These are phyloP conservation scores for Diplodia sapinea DNA, from an alignment of 2,329 filamentous ascomycete species.

Conservation along the genomic window DNA sequence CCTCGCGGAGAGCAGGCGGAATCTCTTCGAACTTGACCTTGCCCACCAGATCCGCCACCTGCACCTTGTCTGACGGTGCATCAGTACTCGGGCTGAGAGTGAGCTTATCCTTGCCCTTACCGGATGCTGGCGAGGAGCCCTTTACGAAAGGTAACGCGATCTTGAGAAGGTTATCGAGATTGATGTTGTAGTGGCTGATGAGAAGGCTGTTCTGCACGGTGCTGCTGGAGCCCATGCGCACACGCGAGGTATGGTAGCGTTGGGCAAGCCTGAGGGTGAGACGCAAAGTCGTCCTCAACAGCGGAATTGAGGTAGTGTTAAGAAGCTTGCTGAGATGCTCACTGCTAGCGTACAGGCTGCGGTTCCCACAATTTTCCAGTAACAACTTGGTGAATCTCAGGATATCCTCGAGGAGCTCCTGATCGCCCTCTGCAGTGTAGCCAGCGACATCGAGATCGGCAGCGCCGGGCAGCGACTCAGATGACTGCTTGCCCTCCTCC, in stretches of 20 bases:
- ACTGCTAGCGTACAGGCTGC: slow-evolving; percentile 95
- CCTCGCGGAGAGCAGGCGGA: slow-evolving; percentile 64
- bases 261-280: slow-evolving; percentile 87
- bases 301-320: slow-evolving; percentile 80
- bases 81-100: slow-evolving; percentile 47
- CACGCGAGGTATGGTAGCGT: slow-evolving; percentile 87
- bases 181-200: slow-evolving; percentile 79
- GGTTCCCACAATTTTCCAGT: slow-evolving; percentile 92
- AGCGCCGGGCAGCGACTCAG: slow-evolving; percentile 43
- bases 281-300: slow-evolving; percentile 79
- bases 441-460: slow-evolving; percentile 61
- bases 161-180: slow-evolving; percentile 79
- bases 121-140: slow-evolving; percentile 57
- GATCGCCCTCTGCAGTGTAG: slow-evolving; percentile 77
- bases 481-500: slow-evolving; percentile 50
- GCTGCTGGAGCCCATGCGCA: slow-evolving; percentile 66
- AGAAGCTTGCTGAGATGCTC: slow-evolving; percentile 85
- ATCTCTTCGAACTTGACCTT: slow-evolving; percentile 66
- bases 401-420: slow-evolving; percentile 77
- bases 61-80: slow-evolving; percentile 46
- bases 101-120: slow-evolving; percentile 78
- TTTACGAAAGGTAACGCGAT: slow-evolving; percentile 83
- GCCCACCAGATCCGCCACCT: slow-evolving; percentile 71
- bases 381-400: slow-evolving; percentile 86
- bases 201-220: slow-evolving; percentile 75